Percentiles rank a stretch among this genome's conserved stretches.
Conservation (phyloP, 257 asterid genomes). For the Rehmannia glutinosa region DNA sequence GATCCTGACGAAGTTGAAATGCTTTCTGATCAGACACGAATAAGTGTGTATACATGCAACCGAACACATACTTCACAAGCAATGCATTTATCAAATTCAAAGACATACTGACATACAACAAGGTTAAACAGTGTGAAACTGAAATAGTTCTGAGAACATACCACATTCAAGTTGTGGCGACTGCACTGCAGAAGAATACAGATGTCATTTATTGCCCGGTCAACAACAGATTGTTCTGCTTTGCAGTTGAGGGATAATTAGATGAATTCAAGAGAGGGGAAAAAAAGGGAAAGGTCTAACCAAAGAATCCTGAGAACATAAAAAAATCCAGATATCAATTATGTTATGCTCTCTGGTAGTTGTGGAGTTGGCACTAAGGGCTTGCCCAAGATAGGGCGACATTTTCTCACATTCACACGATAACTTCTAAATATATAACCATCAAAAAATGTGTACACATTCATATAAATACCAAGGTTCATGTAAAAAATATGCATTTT, state of each 20-base stretch:
- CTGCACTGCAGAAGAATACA: slow-evolving; percentile 91
- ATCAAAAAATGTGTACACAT: neutral
- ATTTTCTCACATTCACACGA: neutral
- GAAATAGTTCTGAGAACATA: slow-evolving; percentile 19
- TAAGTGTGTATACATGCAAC: neutral
- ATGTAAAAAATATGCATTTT: neutral
- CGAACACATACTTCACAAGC: too few species aligned
- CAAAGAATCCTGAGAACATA: neutral
- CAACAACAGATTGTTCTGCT: slow-evolving; percentile 83
- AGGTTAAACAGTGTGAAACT: slow-evolving; percentile 7
- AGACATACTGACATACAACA: neutral
- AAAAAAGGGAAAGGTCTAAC: neutral
- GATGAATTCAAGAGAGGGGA: neutral
- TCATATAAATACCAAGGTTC: neutral
- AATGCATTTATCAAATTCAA: too few species aligned
- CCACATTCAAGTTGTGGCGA: slow-evolving; percentile 94
- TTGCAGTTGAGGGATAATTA: slow-evolving; percentile 17
- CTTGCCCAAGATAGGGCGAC: neutral
- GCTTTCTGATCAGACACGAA: neutral
- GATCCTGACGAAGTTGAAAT: neutral
- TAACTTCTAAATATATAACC: neutral
- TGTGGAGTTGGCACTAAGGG: neutral
- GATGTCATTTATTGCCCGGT: slow-evolving; percentile 81
- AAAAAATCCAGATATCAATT: neutral
- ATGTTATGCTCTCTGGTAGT: neutral